phyloP scores from a whole-genome alignment of 768 basidiomycete genomes.

The Chalciporus chontae region DNA sequence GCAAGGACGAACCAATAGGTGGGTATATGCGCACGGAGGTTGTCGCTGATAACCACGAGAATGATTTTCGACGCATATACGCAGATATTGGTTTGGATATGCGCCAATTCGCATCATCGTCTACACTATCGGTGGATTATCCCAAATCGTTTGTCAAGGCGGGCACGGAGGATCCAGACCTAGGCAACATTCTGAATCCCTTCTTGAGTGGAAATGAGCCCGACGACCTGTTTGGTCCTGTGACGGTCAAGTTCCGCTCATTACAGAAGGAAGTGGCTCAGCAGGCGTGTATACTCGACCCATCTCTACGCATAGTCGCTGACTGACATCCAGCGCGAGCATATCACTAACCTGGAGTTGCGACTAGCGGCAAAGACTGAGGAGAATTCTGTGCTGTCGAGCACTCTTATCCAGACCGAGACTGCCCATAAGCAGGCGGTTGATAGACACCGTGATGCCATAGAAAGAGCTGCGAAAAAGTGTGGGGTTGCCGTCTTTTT shows the following conservation, averaged over 20 bases:
- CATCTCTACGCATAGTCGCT: not conserved
- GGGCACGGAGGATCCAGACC: conserved; percentile 5
- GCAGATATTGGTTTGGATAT: conserved; percentile 8
- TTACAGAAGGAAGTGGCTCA: conserved; percentile 8
- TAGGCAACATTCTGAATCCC: not conserved
- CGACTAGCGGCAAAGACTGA: conserved; percentile 16
- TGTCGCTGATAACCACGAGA: not conserved
- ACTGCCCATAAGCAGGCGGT: conserved; percentile 9
- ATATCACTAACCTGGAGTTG: conserved; percentile 18
- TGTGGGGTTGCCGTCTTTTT: conserved; percentile 2
- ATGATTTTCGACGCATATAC: conserved; percentile 9
- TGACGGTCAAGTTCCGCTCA: not conserved
- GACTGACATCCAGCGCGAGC: conserved; percentile 13
- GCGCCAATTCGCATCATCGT: conserved; percentile 1
- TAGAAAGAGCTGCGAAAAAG: conserved; percentile 19
- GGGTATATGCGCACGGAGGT: conserved; percentile 16
- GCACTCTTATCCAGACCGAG: conserved; percentile 13
- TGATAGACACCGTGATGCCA: conserved; percentile 16
- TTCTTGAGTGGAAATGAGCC: no score
- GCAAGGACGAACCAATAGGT: conserved; percentile 19
- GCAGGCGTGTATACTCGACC: conserved; percentile 6
- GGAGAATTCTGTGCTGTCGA: conserved; percentile 11
- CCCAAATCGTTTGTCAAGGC: conserved; percentile 4
- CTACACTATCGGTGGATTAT: conserved; percentile 6
- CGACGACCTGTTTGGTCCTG: conserved; percentile 2